Evolutionary conservation across 345 rosid species (phyloP).

Genomic region (Carallia pectinifolia): DNA sequence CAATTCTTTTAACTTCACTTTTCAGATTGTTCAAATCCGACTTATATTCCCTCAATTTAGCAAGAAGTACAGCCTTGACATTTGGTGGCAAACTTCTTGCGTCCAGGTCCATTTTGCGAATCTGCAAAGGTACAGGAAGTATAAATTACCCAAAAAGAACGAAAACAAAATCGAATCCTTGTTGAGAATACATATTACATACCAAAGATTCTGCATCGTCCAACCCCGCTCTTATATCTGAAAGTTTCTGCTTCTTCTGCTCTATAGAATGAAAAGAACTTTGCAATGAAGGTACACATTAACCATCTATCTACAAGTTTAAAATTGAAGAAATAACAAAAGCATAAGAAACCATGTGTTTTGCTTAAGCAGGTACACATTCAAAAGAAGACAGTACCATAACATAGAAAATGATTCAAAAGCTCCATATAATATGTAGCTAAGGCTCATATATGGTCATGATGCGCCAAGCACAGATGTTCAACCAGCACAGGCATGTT

Average conservation of each 20-base stretch:
- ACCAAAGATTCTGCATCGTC: constrained; percentile 36
- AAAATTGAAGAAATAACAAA: neutral
- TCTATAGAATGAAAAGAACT: constrained; percentile 10
- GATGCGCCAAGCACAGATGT: too few relatives aligned
- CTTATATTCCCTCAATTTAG: constrained; percentile 36
- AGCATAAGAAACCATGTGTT: neutral
- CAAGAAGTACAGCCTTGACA: constrained; percentile 32
- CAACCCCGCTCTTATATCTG: constrained; percentile 26
- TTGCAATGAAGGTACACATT: neutral
- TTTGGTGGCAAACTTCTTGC: constrained; percentile 37
- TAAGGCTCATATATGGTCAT: too few relatives aligned
- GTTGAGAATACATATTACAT: neutral
- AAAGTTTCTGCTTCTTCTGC: constrained; percentile 35
- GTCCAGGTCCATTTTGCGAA: constrained; percentile 37
- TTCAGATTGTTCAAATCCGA: constrained; percentile 37
- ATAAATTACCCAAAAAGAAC: neutral
- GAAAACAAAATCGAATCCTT: neutral
- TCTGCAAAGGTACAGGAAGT: constrained; percentile 7
- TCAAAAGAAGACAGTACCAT: neutral
- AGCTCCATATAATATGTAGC: neutral
- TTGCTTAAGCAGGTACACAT: neutral
- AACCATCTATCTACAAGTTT: neutral
- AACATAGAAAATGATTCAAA: neutral
- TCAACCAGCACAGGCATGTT: too few relatives aligned
- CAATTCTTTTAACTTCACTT: constrained; percentile 26